Conservation (phyloP, 306 rosid species). For the Lotus japonicus region DNA sequence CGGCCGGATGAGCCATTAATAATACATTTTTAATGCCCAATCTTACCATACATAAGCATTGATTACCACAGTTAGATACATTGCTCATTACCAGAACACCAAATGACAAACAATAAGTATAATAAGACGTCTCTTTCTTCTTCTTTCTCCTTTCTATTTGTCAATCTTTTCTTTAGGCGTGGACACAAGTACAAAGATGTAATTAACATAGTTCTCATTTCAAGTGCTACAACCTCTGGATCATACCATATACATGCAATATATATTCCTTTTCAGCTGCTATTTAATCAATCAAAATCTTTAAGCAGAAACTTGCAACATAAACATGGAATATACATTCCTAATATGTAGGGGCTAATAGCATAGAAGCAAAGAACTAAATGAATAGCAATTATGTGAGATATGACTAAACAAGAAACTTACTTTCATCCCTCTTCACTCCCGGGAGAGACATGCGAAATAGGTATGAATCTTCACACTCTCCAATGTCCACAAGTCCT, state of each 20-base stretch:
- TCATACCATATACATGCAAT: neutral
- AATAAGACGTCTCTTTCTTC: neutral
- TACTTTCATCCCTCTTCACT: constrained; percentile 79
- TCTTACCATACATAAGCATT: neutral
- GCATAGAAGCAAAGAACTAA: constrained; percentile 11
- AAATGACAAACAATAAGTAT: neutral
- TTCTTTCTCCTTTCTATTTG: neutral
- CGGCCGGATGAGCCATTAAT: neutral
- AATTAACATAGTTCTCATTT: neutral
- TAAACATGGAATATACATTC: constrained; percentile 8
- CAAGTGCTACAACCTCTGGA: neutral
- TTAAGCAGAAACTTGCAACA: neutral
- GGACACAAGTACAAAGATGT: neutral
- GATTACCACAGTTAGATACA: neutral
- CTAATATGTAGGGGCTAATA: neutral
- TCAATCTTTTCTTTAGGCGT: neutral
- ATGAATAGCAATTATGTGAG: constrained; percentile 2
- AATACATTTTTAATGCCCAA: neutral
- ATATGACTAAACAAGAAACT: constrained; percentile 28
- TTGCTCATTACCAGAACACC: neutral
- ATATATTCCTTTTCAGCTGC: neutral
- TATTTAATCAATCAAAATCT: neutral
- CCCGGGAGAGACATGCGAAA: constrained; percentile 82
- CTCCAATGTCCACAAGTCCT: constrained; percentile 75
- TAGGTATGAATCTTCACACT: constrained; percentile 57